Base-by-base conservation (phyloP, 1,139 yeast species). In the Hyphopichia buzzinii region DNA sequence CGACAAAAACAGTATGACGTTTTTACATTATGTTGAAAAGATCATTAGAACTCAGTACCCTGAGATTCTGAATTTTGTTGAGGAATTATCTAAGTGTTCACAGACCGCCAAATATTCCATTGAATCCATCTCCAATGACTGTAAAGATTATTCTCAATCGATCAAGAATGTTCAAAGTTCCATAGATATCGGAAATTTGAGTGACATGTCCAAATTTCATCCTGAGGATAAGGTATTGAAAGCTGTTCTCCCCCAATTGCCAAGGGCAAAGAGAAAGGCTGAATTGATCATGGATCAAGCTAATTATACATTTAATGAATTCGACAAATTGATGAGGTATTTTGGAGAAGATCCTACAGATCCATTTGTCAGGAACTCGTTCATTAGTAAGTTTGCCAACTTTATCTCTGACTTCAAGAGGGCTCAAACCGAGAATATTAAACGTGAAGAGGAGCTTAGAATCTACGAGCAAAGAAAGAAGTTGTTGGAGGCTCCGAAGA, bases 271-370 rank as follows among this genome's bases (percentile, higher is more conserved):
- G 52, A 72, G 81, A 41, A 83, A 81, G 58, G 74, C 81, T 29
- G 86, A 80, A 26, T 62, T 84, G 35, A 57, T 85, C 35, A 56
- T 67, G 31, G 90, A 83, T 50, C 87, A 83, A 53, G 72, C 82
- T 0, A 71, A 70, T 35, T 68, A 77, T 41, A 80, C 88, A 0
- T 67, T 83, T 51, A 72, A 77, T 44, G 87, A 82, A 48, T 84
- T 84, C 55, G 86, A 81, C 42, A 71, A 74, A 35, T 59, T 84
- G 46, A 82, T 84, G 90, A 74, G 76, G 49, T 78, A 72, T 47
- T 85, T 84, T 52, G 92, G 92, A 21, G 95, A 85, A 60, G 92
- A 84, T 57, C 77, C 86, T 2, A 64, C 67, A 19, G 94, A 85
- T 57, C 61, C 76, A 13, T 78, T 89, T 44, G 78, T 83, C 1